A percentile compares a stretch with the other conserved stretches of the same genome.
Evolutionary conservation across 116 monocot species (phyloP).

Genomic region (Zostera marina): DNA sequence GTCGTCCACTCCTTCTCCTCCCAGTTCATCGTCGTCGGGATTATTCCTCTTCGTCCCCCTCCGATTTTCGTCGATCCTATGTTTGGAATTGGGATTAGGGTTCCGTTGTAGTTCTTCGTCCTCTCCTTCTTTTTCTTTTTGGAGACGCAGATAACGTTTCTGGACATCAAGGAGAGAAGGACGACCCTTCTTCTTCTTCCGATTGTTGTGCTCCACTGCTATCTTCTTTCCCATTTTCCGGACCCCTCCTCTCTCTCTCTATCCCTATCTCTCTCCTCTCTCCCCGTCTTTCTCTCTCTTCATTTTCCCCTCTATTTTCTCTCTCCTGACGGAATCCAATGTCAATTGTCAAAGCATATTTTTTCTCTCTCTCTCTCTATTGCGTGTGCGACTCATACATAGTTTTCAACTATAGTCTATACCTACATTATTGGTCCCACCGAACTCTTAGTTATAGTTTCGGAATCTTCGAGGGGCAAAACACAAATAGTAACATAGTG

Average conservation of each 20-base stretch:
- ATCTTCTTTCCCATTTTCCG: constrained; percentile 19
- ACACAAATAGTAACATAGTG: no score
- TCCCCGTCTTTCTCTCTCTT: not conserved
- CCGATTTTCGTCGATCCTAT: constrained; percentile 3
- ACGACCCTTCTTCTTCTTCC: constrained; percentile 37
- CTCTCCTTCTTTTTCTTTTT: constrained; percentile 10
- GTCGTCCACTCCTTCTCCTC: constrained; percentile 10
- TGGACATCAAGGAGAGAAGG: constrained; percentile 35
- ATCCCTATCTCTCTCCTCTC: constrained; percentile 3
- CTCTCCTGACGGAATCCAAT: not conserved
- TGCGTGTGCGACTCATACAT: not conserved
- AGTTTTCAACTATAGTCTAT: no score
- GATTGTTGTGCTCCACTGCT: constrained; percentile 15
- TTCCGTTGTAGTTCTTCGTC: constrained; percentile 1
- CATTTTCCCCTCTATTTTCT: constrained; percentile 2
- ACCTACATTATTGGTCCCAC: no score
- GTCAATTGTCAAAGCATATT: not conserved
- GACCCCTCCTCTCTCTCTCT: constrained; percentile 14
- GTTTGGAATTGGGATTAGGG: constrained; percentile 7
- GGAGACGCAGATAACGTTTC: constrained; percentile 26
- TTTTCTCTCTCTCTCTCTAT: not conserved
- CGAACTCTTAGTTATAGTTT: no score
- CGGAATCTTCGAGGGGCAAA: no score
- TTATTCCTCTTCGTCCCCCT: not conserved
- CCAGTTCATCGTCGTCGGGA: not conserved